Evolutionary conservation across 257 asterid genomes (phyloP), one percentile per base, ranked within the genome.

Genomic region (Rhazya stricta): DNA sequence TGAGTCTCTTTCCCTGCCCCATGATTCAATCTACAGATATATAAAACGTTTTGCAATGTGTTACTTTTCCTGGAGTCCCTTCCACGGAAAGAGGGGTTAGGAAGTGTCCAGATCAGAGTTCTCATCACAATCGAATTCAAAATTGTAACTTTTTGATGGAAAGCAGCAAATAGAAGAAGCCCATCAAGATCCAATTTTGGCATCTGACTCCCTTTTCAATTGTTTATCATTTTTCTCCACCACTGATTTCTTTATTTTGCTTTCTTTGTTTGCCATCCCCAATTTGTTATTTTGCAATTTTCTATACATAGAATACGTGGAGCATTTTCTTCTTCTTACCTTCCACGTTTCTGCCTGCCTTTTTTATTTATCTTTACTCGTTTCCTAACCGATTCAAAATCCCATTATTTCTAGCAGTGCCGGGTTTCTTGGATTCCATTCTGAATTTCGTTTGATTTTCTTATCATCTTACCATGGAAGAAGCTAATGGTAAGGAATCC

Each of bases 401-500:
- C 30, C 0, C 36, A 58, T 53, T 67, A 23, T 23, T 50, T 0
- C 68, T 16, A 10, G 4, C 42, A 51, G 30, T 57, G 58, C 32
- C 70, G 42, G 42, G 30, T 45, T 74, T 68, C 60, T 29, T n/a
- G 67, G 60, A 43, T 43, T 69, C 32, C 30, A 34, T 37, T 77
- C 4, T 2, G 4, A 48, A 51, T 32, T 48, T n/a, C 43, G 2
- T 32, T 60, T 62, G 34, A 30, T 6, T 21, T 57, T 67, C 46
- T 45, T 19, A 18, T 67, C 53, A 58, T 60, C 66, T 10, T 72
- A 41, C 41, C 51, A 83, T 83, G 86, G 86, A 77, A 66, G 86
- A 79, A 65, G 84, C 82, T 56, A 83, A 83, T 29, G 86, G 86
- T 83, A 71, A 36, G 81, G 34, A 32, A 45, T 62, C 29, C 3